Percentiles rank a stretch among this genome's conserved stretches.
These are phyloP conservation scores for Termitomyces sp. DNA, from an alignment of 768 basidiomycete genomes.

Conservation along the genomic window DNA sequence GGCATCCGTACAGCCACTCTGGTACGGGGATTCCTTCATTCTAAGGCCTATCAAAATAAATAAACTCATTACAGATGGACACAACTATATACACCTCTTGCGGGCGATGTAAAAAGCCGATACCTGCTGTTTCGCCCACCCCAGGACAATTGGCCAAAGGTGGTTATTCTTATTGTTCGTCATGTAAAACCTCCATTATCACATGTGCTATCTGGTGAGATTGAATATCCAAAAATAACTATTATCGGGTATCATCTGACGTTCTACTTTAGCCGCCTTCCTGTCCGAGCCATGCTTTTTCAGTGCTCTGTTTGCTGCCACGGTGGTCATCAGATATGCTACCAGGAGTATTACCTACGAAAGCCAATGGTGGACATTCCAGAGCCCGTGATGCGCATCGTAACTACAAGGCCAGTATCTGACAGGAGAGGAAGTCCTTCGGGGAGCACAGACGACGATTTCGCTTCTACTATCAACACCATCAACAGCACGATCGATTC, in stretches of 20 bases:
- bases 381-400: slow-evolving; percentile 14
- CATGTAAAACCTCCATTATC: slow-evolving; percentile 45
- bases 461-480: slow-evolving; percentile 15
- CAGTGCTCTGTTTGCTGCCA: slow-evolving; percentile 76
- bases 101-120: slow-evolving; percentile 63
- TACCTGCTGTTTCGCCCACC: slow-evolving; percentile 35
- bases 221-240: not conserved
- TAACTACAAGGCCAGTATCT: slow-evolving; percentile 8
- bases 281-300: slow-evolving; percentile 66
- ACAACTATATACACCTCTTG: slow-evolving; percentile 72
- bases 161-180: slow-evolving; percentile 51
- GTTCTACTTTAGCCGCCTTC: slow-evolving; percentile 55
- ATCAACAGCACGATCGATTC: slow-evolving; percentile 18
- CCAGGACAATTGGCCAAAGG: slow-evolving; percentile 28
- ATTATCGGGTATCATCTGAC: not conserved
- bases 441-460: slow-evolving; percentile 23
- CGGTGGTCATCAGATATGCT: slow-evolving; percentile 80
- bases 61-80: slow-evolving; percentile 45
- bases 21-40: slow-evolving; percentile 31
- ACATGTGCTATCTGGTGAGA: slow-evolving; percentile 74
- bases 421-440: slow-evolving; percentile 14
- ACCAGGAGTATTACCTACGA: slow-evolving; percentile 60
- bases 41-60: not conserved
- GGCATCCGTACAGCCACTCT: slow-evolving; percentile 50
- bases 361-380: slow-evolving; percentile 53